A percentile compares a stretch with the other conserved stretches of the same genome.
These are phyloP conservation scores for Coprinopsis marcescibilis DNA, from an alignment of 768 basidiomycete genomes.

Conservation along the genomic window DNA sequence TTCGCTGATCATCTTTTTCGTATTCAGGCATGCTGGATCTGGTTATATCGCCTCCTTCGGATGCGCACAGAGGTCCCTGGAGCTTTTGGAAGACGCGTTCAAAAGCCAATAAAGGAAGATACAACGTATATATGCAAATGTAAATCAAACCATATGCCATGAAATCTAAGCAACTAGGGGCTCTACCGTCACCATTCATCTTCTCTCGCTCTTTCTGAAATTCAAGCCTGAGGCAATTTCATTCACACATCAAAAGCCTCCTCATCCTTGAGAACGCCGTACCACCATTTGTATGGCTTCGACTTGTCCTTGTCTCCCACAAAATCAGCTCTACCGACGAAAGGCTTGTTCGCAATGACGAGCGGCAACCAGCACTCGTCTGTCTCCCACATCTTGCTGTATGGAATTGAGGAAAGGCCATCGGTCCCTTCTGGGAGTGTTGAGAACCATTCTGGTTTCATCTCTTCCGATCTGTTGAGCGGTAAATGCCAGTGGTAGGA, in stretches of 20 bases:
- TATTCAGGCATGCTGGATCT: conserved; percentile 45
- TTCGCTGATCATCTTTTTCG: background rate
- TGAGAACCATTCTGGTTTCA: conserved; percentile 80
- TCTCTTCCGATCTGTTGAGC: conserved; percentile 74
- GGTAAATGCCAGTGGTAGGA: background rate
- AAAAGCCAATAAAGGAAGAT: too few relatives aligned
- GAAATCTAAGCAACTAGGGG: too few relatives aligned
- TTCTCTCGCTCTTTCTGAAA: too few relatives aligned
- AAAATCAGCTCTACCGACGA: conserved; percentile 44
- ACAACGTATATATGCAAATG: too few relatives aligned
- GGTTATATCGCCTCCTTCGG: conserved; percentile 59
- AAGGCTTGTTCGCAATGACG: conserved; percentile 36
- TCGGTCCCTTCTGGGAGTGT: conserved; percentile 15
- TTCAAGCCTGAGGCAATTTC: too few relatives aligned
- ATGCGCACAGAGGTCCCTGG: conserved; percentile 39
- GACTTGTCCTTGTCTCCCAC: conserved; percentile 25
- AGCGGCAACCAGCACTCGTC: conserved; percentile 68
- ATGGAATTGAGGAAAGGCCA: conserved; percentile 45
- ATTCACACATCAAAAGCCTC: background rate
- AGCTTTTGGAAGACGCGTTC: conserved; percentile 33
- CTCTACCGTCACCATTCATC: too few relatives aligned
- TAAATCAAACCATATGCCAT: too few relatives aligned
- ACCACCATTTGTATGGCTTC: conserved; percentile 42
- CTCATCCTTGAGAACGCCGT: conserved; percentile 13
- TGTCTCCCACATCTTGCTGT: conserved; percentile 53